These are phyloP conservation scores for Solanum paucissectum DNA, from an alignment of 257 asterid species.

Conservation along the genomic window DNA sequence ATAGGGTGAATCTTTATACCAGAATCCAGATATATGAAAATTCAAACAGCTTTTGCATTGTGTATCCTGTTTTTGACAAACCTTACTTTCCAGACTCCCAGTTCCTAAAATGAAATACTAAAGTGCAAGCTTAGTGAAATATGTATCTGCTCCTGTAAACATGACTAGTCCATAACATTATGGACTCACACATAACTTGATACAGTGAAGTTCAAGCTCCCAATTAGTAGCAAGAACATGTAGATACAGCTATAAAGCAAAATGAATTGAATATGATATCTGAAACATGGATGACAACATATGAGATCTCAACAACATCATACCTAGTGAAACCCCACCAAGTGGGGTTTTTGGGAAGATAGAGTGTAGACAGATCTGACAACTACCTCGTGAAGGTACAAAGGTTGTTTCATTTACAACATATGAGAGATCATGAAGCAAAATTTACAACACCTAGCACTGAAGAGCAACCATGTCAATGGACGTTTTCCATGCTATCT, in stretches of 20 bases:
- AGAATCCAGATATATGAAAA: not conserved
- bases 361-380: not conserved
- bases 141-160: not conserved
- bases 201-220: not conserved
- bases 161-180: not conserved
- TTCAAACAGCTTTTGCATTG: not conserved
- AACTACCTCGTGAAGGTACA: not conserved
- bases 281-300: not conserved
- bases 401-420: not conserved
- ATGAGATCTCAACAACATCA: not conserved
- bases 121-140: not conserved
- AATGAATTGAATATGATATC: not conserved
- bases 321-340: not conserved
- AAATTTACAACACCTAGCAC: not conserved
- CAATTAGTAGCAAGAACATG: not conserved
- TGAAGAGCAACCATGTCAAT: not conserved
- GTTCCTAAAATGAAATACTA: not conserved
- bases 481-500: not conserved
- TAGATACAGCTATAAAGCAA: not conserved
- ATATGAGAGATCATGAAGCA: not conserved
- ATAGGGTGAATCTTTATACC: not conserved
- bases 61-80: not conserved
- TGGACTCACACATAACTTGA: not conserved
- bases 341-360: not conserved
- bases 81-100: not conserved